Evolutionary conservation across 1,284 basidiomycete genomes (phyloP).

Genomic region (Amylostereum areolatum): DNA sequence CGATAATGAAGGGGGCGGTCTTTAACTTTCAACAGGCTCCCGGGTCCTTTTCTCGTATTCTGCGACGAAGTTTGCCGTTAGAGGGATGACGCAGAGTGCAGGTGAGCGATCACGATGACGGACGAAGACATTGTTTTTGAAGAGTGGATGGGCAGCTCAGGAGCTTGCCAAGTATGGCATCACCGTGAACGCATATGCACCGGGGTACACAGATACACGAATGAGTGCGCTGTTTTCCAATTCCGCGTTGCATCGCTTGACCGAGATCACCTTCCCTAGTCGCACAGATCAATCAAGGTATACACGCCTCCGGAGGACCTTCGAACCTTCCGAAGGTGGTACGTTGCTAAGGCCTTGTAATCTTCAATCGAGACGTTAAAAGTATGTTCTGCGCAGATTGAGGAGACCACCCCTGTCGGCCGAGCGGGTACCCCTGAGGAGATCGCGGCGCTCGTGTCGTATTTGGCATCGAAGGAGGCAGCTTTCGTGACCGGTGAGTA

Average conservation of each 20-base stretch:
- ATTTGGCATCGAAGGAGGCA: constrained; percentile 12
- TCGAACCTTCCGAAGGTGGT: neutral
- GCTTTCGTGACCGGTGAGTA: constrained; percentile 16
- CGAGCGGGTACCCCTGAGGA: constrained; percentile 12
- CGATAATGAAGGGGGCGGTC: neutral
- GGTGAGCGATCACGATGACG: constrained; percentile 2
- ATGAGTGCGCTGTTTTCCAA: constrained; percentile 8
- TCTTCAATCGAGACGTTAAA: neutral
- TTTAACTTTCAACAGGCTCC: neutral
- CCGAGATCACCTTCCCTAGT: neutral
- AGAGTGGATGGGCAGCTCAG: constrained; percentile 4
- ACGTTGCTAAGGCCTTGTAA: neutral
- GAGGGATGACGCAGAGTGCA: constrained; percentile 11
- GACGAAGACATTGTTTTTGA: neutral
- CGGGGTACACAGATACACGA: constrained; percentile 13
- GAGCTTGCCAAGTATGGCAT: constrained; percentile 14
- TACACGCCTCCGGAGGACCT: constrained; percentile 4
- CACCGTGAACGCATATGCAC: constrained; percentile 18
- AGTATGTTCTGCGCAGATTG: neutral
- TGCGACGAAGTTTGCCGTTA: constrained; percentile 12
- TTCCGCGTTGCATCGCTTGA: neutral
- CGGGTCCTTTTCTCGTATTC: constrained; percentile 1
- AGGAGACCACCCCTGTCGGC: neutral
- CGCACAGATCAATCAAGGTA: constrained; percentile 1
- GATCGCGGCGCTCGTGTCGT: constrained; percentile 15